A percentile compares a stretch with the other conserved stretches of the same genome.
These are phyloP conservation scores for Pseudevernia furfuracea DNA, from an alignment of 495 filamentous ascomycete species.

Conservation along the genomic window DNA sequence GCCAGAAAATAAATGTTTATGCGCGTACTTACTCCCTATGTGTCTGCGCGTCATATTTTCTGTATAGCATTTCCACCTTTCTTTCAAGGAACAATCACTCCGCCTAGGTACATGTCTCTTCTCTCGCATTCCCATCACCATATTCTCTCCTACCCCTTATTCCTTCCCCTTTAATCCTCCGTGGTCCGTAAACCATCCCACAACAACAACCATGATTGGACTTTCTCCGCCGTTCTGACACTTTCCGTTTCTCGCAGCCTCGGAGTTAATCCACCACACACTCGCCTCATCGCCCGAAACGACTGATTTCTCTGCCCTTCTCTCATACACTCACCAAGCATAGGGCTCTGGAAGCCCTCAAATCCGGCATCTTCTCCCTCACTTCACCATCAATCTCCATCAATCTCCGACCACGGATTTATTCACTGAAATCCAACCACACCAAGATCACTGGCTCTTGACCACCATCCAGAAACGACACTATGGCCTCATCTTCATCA, in stretches of 20 bases:
- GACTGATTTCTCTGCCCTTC: not conserved
- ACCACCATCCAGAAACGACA: not conserved
- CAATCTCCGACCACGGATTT: not conserved
- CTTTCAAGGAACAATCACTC: not conserved
- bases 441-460: not conserved
- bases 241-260: not conserved
- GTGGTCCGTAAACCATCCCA: not conserved
- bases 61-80: not conserved
- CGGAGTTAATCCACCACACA: not conserved
- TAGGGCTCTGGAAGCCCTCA: not conserved
- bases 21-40: not conserved
- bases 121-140: not conserved
- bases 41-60: not conserved
- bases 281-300: not conserved
- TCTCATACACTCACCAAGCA: not conserved
- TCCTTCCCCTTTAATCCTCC: not conserved
- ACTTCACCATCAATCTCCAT: not conserved
- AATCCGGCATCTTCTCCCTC: not conserved
- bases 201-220: not conserved
- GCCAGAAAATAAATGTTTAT: not conserved
- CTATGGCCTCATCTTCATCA: slow-evolving; percentile 7
- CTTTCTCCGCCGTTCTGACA: not conserved
- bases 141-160: not conserved
- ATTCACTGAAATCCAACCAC: not conserved
- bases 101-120: not conserved